These are phyloP conservation scores for Euphorbia schlechtendalii DNA, from an alignment of 441 rosid species.

Conservation along the genomic window DNA sequence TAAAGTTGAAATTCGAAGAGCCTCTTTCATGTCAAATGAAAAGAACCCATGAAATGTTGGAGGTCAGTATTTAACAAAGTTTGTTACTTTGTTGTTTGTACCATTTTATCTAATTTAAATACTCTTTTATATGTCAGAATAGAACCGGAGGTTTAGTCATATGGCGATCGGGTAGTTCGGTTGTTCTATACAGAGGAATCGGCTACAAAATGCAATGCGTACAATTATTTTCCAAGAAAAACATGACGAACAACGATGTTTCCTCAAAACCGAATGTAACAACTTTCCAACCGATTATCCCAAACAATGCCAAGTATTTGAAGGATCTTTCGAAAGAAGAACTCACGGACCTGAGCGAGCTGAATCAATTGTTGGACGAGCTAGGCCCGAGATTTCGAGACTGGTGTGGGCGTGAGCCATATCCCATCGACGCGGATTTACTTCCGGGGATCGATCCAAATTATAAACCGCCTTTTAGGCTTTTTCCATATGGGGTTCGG, in stretches of 20 bases:
- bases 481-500: slow-evolving; percentile 62
- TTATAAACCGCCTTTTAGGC: slow-evolving; percentile 63
- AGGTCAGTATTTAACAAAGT: slow-evolving; percentile 46
- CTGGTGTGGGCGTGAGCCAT: slow-evolving; percentile 84
- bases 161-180: slow-evolving; percentile 93
- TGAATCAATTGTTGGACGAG: slow-evolving; percentile 59
- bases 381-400: slow-evolving; percentile 83
- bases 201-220: slow-evolving; percentile 64
- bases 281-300: slow-evolving; percentile 19
- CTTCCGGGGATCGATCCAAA: slow-evolving; percentile 66
- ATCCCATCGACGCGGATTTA: slow-evolving; percentile 87
- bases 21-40: slow-evolving; percentile 72
- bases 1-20: slow-evolving; percentile 69
- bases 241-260: slow-evolving; percentile 22
- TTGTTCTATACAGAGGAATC: slow-evolving; percentile 80
- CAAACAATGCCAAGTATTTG: slow-evolving; percentile 35
- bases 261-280: slow-evolving; percentile 9
- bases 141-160: slow-evolving; percentile 84
- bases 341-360: slow-evolving; percentile 46
- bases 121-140: slow-evolving; percentile 39
- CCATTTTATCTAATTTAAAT: slow-evolving; percentile 18
- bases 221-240: slow-evolving; percentile 41
- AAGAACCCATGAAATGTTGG: slow-evolving; percentile 67
- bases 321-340: slow-evolving; percentile 52
- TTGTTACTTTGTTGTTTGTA: too few relatives aligned